Percentiles rank a stretch among this genome's conserved stretches.
Conservation (phyloP, 345 rosid species). For the Arabis hirsuta region DNA sequence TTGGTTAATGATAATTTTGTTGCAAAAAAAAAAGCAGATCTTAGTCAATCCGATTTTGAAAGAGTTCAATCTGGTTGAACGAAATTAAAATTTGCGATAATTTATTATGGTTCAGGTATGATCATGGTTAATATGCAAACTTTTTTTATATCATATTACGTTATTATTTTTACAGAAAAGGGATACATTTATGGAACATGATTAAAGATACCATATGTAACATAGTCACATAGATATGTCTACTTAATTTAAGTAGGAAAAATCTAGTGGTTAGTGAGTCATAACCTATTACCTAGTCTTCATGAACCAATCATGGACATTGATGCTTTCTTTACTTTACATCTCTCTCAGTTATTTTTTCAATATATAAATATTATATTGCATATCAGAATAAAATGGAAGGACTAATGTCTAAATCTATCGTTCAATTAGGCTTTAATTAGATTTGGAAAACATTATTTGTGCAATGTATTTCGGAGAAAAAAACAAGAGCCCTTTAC, state of each 20-base stretch:
- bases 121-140: background rate
- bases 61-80: slow-evolving; percentile 9
- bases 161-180: background rate
- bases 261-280: slow-evolving; percentile 45
- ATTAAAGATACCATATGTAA: background rate
- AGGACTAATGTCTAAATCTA: slow-evolving; percentile 21
- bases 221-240: slow-evolving; percentile 3
- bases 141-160: background rate
- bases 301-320: slow-evolving; percentile 40
- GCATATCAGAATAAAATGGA: slow-evolving; percentile 24
- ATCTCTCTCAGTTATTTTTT: slow-evolving; percentile 31
- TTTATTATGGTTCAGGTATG: background rate
- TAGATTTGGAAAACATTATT: background rate
- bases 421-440: slow-evolving; percentile 40
- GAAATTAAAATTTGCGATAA: slow-evolving; percentile 6
- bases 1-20: too few species aligned
- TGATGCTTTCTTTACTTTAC: slow-evolving; percentile 33
- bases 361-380: slow-evolving; percentile 33
- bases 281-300: slow-evolving; percentile 45
- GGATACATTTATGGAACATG: slow-evolving; percentile 7
- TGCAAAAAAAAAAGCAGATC: too few species aligned
- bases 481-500: slow-evolving; percentile 26
- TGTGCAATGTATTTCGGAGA: slow-evolving; percentile 31
- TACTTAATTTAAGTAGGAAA: background rate
- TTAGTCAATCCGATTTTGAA: background rate